Base-by-base conservation (phyloP, 176 grass and related monocot species). In the Bromus sterilis region DNA sequence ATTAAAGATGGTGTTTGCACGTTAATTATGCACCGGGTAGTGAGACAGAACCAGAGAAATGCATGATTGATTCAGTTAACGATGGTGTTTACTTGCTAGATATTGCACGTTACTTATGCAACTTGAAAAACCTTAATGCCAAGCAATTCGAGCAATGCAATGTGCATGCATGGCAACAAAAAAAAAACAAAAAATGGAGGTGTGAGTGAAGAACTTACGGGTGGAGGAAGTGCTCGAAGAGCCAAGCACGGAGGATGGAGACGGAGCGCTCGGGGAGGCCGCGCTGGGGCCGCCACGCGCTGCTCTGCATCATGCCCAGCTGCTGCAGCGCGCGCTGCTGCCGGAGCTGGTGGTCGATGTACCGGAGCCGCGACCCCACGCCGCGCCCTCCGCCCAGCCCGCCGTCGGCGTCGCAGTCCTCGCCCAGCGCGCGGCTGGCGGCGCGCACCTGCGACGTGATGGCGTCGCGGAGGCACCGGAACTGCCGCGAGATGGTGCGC, bases 141-240 rank as follows among this genome's bases (percentile, higher is more conserved):
- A 57, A 57, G 11, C n/a, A n/a, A 25, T 57, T 4, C 55, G 21
- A 53, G 20, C 49, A 21, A 3, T 21, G 49, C 5, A 53, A 24
- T 57, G n/a, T 56, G 42, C 42, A 44, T 44, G 55, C 49, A 55
- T 55, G 49, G 49, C 20, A 53, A 53, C 49, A 21, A 6, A n/a
- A n/a, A n/a, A n/a, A n/a, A n/a, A n/a, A n/a, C n/a, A n/a, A 20
- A 51, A 51, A 20, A 53, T 53, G 49, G 49, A 16, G 49, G 18
- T 9, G 10, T 63, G 28, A n/a, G 2, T 0, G 59, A 5, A 30
- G 8, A 7, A 61, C 92, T 85, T 86, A 99, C 97, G 97, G 97
- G 74, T 99, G 93, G 18, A 99, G 97, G 83, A 99, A 99, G 78
- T 99, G 97, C 33, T 99, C 97, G 91, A 99, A 99, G 91, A 99